A percentile compares a stretch with the other conserved stretches of the same genome.
phyloP scores from a whole-genome alignment of 306 rosid genomes.

The Vigna radiata region DNA sequence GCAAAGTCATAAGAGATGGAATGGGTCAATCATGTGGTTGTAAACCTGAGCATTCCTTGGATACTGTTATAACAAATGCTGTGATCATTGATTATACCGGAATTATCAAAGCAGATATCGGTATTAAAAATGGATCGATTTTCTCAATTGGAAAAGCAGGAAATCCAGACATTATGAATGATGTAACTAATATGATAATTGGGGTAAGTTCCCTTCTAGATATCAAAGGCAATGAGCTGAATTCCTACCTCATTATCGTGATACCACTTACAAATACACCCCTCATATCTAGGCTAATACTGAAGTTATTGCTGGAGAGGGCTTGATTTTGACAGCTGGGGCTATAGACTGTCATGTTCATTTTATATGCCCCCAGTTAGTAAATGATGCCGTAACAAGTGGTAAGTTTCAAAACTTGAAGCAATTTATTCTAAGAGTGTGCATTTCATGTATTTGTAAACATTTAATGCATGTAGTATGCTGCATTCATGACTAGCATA shows the following conservation, averaged over 20 bases:
- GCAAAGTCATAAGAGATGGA: conserved; percentile 93
- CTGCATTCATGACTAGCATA: conserved; percentile 13
- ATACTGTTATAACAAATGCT: conserved; percentile 89
- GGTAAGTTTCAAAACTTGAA: conserved; percentile 58
- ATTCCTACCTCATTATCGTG: conserved; percentile 29
- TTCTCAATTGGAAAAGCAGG: conserved; percentile 84
- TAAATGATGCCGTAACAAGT: conserved; percentile 78
- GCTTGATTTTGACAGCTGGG: conserved; percentile 87
- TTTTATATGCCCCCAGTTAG: conserved; percentile 92
- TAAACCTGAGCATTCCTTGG: conserved; percentile 55
- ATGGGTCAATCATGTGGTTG: conserved; percentile 85
- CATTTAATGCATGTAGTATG: conserved; percentile 28
- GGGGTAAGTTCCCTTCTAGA: conserved; percentile 68
- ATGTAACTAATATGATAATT: conserved; percentile 57
- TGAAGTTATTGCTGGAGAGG: conserved; percentile 94
- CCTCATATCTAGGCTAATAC: conserved; percentile 71
- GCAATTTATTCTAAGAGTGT: conserved; percentile 34
- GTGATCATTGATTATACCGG: conserved; percentile 83
- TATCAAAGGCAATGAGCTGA: conserved; percentile 14
- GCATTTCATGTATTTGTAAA: conserved; percentile 18
- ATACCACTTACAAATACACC: conserved; percentile 31
- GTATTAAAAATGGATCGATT: conserved; percentile 73
- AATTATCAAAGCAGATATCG: conserved; percentile 89
- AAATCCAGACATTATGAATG: conserved; percentile 85
- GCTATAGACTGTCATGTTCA: conserved; percentile 96